Conservation (phyloP, 2,329 filamentous ascomycete genomes). For the Periconia sp. region DNA sequence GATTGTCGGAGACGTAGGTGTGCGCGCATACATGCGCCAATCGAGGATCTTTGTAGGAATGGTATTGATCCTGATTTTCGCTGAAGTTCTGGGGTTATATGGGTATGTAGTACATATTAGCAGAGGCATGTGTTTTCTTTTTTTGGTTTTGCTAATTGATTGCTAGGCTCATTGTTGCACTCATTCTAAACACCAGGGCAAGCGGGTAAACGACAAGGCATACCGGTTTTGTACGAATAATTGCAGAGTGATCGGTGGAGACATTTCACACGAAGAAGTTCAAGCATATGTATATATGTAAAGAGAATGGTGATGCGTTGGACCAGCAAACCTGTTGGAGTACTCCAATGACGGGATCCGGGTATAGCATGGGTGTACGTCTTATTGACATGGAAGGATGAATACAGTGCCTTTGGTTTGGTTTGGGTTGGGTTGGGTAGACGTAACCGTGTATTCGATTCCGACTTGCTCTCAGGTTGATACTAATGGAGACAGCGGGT, state of each 20-base stretch:
- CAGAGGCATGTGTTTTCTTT: background rate
- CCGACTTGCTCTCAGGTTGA: background rate
- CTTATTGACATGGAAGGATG: background rate
- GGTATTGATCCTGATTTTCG: conserved; percentile 98
- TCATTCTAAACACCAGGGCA: conserved; percentile 89
- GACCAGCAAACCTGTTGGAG: background rate
- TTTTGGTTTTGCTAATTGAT: conserved; percentile 13
- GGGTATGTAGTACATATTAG: conserved; percentile 62
- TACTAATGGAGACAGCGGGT: background rate
- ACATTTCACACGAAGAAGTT: conserved; percentile 28
- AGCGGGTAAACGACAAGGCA: conserved; percentile 50
- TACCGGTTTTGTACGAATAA: conserved; percentile 31
- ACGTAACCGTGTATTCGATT: background rate
- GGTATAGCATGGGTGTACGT: background rate
- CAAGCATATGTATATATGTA: conserved; percentile 7
- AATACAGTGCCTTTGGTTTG: background rate
- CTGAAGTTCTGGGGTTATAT: conserved; percentile 94
- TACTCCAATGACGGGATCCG: too few relatives aligned
- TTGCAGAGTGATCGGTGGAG: conserved; percentile 20
- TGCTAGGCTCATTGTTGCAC: conserved; percentile 80
- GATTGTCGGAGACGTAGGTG: conserved; percentile 88
- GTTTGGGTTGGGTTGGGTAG: too few relatives aligned
- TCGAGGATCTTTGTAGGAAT: conserved; percentile 96
- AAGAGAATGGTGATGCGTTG: background rate
- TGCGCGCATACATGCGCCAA: conserved; percentile 94